Evolutionary conservation across 352 stramenopile genomes (phyloP), one percentile per base, ranked within the genome.

Genomic region (Phytopythium sindhum): DNA sequence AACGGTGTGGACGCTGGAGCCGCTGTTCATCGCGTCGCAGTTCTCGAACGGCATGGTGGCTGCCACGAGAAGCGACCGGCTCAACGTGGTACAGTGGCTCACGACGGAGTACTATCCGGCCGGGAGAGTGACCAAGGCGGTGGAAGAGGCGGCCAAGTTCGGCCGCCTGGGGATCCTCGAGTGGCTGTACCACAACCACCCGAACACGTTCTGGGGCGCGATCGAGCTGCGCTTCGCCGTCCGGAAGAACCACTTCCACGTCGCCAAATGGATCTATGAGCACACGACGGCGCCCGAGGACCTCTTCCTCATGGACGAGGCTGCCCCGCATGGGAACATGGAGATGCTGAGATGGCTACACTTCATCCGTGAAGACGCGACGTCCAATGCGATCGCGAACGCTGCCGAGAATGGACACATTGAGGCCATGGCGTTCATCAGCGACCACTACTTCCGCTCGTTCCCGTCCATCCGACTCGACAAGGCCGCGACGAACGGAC

Each of bases 291-390:
- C 64, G 41, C 67, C 68, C 44, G 68, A 72, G 5, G 44, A 48
- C 21, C n/a, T 57, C 29, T 39, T 33, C 21, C 44, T 63, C 19
- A 1, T 73, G 47, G 69, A 78, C 51, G 58, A 68, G 24, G 74
- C 77, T 0, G 78, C 73, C 0, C 67, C 63, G 35, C 57, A 74
- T n/a, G 78, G 78, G 8, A 66, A 80, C 37, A 45, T 82, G 62
- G 28, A 47, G 5, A 73, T 81, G 24, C 67, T 87, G n/a, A 53
- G 61, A 14, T 85, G 74, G 72, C 60, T 87, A 15, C 64, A 81
- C 37, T 42, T 54, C 21, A 59, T 74, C 31, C 48, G 62, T 8
- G 72, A 81, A 10, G 70, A 72, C n/a, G 76, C 58, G 48, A 70
- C 66, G 17, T 63, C 65, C 11, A 71, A 75, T n/a, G 75, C 72